Evolutionary conservation across 352 stramenopile species (phyloP).

Genomic region (Phytopythium delawarense): DNA sequence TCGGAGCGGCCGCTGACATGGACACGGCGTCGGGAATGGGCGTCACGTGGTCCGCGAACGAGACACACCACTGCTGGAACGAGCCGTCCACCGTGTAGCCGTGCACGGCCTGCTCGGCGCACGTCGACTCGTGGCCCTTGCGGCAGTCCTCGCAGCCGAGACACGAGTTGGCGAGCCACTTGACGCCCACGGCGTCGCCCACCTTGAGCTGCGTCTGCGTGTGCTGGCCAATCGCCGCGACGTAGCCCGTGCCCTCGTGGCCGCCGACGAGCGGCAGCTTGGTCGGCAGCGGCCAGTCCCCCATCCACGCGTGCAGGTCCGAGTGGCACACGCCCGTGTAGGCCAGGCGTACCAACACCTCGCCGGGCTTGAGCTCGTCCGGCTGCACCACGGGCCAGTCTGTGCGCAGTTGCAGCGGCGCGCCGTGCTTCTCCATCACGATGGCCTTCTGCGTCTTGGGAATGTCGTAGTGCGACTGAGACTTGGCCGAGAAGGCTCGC

Average conservation of each 20-base stretch:
- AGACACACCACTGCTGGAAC: constrained; percentile 58
- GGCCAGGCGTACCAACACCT: constrained; percentile 46
- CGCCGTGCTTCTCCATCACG: constrained; percentile 32
- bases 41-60: constrained; percentile 73
- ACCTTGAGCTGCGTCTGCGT: constrained; percentile 38
- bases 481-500: constrained; percentile 27
- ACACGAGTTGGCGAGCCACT: constrained; percentile 41
- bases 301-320: constrained; percentile 38
- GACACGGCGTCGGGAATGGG: constrained; percentile 55
- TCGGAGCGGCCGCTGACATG: constrained; percentile 37
- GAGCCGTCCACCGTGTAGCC: constrained; percentile 41
- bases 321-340: constrained; percentile 48
- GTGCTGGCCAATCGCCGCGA: constrained; percentile 34
- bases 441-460: constrained; percentile 41
- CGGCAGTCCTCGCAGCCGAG: constrained; percentile 45
- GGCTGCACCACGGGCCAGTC: constrained; percentile 45
- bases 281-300: constrained; percentile 18
- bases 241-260: constrained; percentile 47
- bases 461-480: constrained; percentile 38
- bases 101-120: constrained; percentile 27
- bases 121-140: constrained; percentile 45
- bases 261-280: constrained; percentile 45
- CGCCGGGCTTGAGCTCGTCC: constrained; percentile 28
- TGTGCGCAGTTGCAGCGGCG: constrained; percentile 29
- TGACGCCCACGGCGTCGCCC: constrained; percentile 41